Evolutionary conservation across 495 filamentous ascomycete species (phyloP).

Genomic region (Penicillium manginii): DNA sequence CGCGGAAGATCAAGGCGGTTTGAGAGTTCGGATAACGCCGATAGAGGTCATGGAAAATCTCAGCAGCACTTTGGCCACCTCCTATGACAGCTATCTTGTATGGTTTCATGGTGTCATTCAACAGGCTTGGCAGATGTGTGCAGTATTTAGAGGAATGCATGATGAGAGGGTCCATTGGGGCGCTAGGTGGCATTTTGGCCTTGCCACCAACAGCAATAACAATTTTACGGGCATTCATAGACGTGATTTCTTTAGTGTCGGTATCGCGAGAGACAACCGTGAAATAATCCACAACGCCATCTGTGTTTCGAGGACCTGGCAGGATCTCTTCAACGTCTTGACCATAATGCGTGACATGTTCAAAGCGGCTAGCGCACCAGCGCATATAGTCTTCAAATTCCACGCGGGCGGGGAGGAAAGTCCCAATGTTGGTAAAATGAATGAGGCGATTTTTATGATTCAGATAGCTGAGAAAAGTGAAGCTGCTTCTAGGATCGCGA

Average conservation of each 20-base stretch:
- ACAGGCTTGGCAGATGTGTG: conserved; percentile 58
- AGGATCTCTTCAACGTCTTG: conserved; percentile 68
- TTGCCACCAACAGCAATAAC: conserved; percentile 84
- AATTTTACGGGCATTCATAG: conserved; percentile 74
- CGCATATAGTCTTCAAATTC: conserved; percentile 95
- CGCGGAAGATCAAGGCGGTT: conserved; percentile 74
- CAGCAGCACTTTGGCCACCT: conserved; percentile 88
- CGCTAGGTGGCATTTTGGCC: conserved; percentile 70
- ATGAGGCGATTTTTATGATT: conserved; percentile 76
- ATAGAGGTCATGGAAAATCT: conserved; percentile 91
- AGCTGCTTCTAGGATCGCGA: conserved; percentile 82
- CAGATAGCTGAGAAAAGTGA: conserved; percentile 95
- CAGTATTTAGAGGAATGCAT: conserved; percentile 89
- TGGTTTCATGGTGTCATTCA: conserved; percentile 56
- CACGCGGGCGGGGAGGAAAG: conserved; percentile 80
- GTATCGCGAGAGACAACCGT: conserved; percentile 56
- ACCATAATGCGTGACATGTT: conserved; percentile 76
- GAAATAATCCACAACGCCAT: conserved; percentile 55
- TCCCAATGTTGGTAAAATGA: conserved; percentile 85
- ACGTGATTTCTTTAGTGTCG: conserved; percentile 51
- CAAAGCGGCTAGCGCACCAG: conserved; percentile 86
- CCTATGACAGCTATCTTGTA: conserved; percentile 84
- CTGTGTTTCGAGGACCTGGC: conserved; percentile 38
- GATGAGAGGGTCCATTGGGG: conserved; percentile 68
- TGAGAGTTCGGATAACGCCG: conserved; percentile 77